These are phyloP conservation scores for Sphagnurus paluster DNA, from an alignment of 1,284 basidiomycete genomes.

Conservation along the genomic window DNA sequence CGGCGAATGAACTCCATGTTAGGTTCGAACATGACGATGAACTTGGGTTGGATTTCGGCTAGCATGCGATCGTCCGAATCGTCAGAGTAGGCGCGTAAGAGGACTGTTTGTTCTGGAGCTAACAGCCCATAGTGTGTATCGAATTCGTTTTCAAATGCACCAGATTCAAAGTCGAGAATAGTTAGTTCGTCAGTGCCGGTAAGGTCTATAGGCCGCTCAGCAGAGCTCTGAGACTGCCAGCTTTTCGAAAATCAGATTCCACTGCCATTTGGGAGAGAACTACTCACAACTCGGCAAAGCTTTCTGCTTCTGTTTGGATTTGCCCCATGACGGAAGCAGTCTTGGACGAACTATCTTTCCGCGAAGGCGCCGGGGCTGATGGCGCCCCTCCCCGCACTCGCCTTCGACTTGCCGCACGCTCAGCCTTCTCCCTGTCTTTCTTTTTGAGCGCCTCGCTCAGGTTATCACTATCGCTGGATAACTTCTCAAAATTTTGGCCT, in stretches of 20 bases:
- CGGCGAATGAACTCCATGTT: constrained; percentile 91
- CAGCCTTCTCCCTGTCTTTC: constrained; percentile 67
- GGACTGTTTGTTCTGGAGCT: constrained; percentile 76
- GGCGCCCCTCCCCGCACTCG: constrained; percentile 69
- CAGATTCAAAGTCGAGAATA: constrained; percentile 33
- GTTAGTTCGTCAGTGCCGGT: constrained; percentile 21
- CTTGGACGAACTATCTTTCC: constrained; percentile 19
- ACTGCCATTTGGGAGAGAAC: neutral
- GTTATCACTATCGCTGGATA: constrained; percentile 21
- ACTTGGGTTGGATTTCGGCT: constrained; percentile 87
- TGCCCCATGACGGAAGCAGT: constrained; percentile 31
- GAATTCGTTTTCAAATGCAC: constrained; percentile 53
- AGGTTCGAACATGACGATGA: constrained; percentile 95
- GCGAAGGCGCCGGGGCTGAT: constrained; percentile 19
- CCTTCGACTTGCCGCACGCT: constrained; percentile 53
- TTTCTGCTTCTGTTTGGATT: constrained; percentile 54
- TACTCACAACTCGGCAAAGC: constrained; percentile 62
- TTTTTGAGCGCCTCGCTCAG: constrained; percentile 73
- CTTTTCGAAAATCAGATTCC: constrained; percentile 16
- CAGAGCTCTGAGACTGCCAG: constrained; percentile 27
- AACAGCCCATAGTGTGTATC: constrained; percentile 85
- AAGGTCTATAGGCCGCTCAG: constrained; percentile 17
- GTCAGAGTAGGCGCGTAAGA: constrained; percentile 88
- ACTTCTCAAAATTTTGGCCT: constrained; percentile 19
- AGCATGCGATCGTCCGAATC: constrained; percentile 92